Base-by-base conservation (phyloP, 2,329 filamentous ascomycete species). In the Penicillium sp. region DNA sequence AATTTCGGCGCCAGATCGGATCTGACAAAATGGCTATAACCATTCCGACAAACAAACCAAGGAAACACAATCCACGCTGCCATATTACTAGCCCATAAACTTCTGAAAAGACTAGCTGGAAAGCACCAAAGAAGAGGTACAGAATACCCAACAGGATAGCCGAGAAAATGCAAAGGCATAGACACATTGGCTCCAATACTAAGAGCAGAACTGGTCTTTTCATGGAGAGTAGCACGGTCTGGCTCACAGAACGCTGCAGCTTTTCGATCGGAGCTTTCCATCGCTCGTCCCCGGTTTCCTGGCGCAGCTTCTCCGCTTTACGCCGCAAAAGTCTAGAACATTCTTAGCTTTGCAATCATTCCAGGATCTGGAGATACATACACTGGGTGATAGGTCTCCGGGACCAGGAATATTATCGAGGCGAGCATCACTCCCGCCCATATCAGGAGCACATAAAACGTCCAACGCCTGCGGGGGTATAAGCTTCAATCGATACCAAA, bases 101-200 rank as follows among this genome's bases (percentile, higher is more conserved):
- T 44, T 82, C 83, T 27, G 81, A 73, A 69, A 96, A 96, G 17
- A 96, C 86, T 44, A 96, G 78, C 6, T 89, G 84, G 68, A 96
- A 96, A 0, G 92, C 91, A 21, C 91, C 91, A 72, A 96, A 96
- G 79, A 96, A 96, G 39, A 96, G 84, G 71, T 96, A 96, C 2
- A 96, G 78, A 44, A 96, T 89, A 6, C 92, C 93, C 8, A 96
- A 81, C n/a, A 96, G 79, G 53, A 97, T 85, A 39, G 91, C 91
- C 0, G 90, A 90, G 66, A 93, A 89, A 23, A 94, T 76, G 74
- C 91, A 94, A 27, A 97, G 85, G 64, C 86, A 86, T 57, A 94
- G 79, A 59, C 88, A 90, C 91, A 96, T 97, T 63, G 90, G 90
- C 78, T 96, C 91, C 53, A 90, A 83, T 49, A 88, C 74, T 54